Evolutionary conservation across 2,329 filamentous ascomycete species (phyloP).

Genomic region (Incumbomyces lentus): DNA sequence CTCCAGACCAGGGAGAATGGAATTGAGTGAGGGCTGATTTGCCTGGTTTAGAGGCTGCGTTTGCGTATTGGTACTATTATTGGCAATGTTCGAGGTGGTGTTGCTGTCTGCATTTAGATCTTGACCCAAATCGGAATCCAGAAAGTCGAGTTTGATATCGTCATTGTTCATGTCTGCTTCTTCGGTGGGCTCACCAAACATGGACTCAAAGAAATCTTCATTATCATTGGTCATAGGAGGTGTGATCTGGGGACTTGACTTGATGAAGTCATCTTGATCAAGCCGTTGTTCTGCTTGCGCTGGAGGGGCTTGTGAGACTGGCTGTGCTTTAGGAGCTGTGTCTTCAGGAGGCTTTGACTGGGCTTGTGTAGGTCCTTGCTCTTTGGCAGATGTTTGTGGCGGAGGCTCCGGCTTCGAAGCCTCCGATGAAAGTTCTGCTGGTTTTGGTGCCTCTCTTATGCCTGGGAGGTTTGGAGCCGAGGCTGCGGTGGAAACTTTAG

Average conservation of each 20-base stretch:
- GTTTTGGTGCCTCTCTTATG: slow-evolving; percentile 8
- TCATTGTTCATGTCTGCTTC: slow-evolving; percentile 18
- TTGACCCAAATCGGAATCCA: slow-evolving; percentile 23
- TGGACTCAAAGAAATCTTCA: slow-evolving; percentile 31
- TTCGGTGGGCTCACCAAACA: slow-evolving; percentile 27
- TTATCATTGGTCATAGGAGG: slow-evolving; percentile 20
- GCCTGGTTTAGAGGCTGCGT: slow-evolving; percentile 7
- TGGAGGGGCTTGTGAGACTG: neutral
- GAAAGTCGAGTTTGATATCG: slow-evolving; percentile 31
- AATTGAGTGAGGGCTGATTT: slow-evolving; percentile 19
- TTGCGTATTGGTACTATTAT: slow-evolving; percentile 14
- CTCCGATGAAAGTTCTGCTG: slow-evolving; percentile 2
- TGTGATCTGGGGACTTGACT: slow-evolving; percentile 21
- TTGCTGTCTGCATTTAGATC: slow-evolving; percentile 29
- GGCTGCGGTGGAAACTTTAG: slow-evolving; percentile 8
- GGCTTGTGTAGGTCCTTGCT: neutral
- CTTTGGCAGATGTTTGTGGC: neutral
- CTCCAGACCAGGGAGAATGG: slow-evolving; percentile 25
- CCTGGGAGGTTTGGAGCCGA: slow-evolving; percentile 4
- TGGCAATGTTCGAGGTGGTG: slow-evolving; percentile 27
- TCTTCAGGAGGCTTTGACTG: neutral
- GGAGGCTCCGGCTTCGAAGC: neutral
- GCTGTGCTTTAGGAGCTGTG: neutral
- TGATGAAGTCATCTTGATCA: slow-evolving; percentile 22
- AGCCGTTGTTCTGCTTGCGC: slow-evolving; percentile 20